phyloP scores from a whole-genome alignment of 257 asterid species.

The Jacaranda copaia region DNA sequence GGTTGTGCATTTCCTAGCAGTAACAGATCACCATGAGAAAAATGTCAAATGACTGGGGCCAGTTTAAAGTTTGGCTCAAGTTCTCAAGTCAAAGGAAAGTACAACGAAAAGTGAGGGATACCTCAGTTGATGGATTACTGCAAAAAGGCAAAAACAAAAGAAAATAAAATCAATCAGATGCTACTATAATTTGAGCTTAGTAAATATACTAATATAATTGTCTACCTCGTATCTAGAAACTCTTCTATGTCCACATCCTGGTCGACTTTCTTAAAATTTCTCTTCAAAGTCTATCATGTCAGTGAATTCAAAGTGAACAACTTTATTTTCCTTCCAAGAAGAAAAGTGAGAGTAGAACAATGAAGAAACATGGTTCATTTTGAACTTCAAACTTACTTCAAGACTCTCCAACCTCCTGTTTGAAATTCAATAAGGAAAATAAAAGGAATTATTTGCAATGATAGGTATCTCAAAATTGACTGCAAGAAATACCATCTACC shows the following conservation, averaged over 20 bases:
- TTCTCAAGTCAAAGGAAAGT: slow-evolving; percentile 12
- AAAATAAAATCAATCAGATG: slow-evolving; percentile 23
- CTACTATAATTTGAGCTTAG: background rate
- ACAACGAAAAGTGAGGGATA: slow-evolving; percentile 33
- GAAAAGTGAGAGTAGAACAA: background rate
- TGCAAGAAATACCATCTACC: slow-evolving; percentile 48
- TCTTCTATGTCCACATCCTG: slow-evolving; percentile 85
- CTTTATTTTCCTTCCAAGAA: slow-evolving; percentile 20
- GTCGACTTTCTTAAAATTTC: slow-evolving; percentile 84
- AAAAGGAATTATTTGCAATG: slow-evolving; percentile 23
- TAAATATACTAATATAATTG: background rate
- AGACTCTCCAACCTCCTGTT: slow-evolving; percentile 95
- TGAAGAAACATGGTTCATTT: background rate
- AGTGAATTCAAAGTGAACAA: slow-evolving; percentile 34
- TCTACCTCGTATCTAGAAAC: slow-evolving; percentile 76
- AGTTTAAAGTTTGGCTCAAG: background rate
- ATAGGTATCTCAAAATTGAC: background rate
- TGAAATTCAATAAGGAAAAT: slow-evolving; percentile 22
- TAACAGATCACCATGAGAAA: slow-evolving; percentile 26
- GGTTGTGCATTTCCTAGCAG: slow-evolving; percentile 70
- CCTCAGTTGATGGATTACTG: slow-evolving; percentile 82
- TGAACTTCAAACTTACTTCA: slow-evolving; percentile 62
- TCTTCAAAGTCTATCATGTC: slow-evolving; percentile 66
- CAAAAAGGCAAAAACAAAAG: slow-evolving; percentile 37
- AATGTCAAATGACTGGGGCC: background rate